A percentile compares a stretch with the other conserved stretches of the same genome.
Conservation (phyloP, 1,284 basidiomycete genomes). For the Sporisorium scitamineum region DNA sequence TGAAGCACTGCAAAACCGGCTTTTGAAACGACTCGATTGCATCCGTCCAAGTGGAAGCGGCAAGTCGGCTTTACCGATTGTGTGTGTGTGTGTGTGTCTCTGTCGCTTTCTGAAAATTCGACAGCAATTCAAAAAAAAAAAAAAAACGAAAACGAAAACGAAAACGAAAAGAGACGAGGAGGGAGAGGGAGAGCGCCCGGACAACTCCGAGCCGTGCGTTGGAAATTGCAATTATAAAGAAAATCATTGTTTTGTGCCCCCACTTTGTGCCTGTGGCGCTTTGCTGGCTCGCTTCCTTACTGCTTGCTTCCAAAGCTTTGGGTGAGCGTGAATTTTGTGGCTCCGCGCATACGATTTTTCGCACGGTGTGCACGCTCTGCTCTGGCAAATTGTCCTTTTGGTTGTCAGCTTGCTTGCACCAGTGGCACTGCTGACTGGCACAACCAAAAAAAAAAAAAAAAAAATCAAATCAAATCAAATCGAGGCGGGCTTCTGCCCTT, state of each 20-base stretch:
- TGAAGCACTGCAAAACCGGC: not conserved
- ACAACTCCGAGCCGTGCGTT: not conserved
- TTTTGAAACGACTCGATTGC: not conserved
- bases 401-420: no score
- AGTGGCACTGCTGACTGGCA: not conserved
- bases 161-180: no score
- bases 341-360: conserved; percentile 6
- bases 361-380: conserved; percentile 1
- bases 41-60: not conserved
- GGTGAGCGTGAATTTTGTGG: conserved; percentile 11
- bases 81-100: no score
- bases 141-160: no score
- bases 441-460: not conserved
- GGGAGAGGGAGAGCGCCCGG: no score
- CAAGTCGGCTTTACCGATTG: not conserved
- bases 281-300: conserved; percentile 6
- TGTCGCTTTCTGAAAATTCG: not conserved
- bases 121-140: not conserved
- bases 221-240: not conserved
- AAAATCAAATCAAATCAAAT: no score
- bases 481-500: not conserved
- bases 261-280: conserved; percentile 5
- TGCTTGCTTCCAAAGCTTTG: not conserved
- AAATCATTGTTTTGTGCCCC: not conserved
- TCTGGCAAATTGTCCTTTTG: not conserved